phyloP scores from a whole-genome alignment of 345 rosid species.

The Turritis glabra region DNA sequence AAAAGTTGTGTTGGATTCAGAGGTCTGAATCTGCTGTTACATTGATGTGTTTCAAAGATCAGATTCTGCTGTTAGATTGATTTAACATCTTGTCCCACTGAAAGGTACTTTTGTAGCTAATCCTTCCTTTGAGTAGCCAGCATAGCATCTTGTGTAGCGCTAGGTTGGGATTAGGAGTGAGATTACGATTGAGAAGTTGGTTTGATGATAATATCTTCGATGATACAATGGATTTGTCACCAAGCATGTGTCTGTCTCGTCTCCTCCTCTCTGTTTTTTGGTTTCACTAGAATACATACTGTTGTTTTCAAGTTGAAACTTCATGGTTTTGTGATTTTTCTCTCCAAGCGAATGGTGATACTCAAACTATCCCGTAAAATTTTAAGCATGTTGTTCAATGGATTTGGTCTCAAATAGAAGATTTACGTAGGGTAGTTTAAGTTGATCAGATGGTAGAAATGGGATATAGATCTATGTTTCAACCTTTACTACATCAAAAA shows the following conservation, averaged over 20 bases:
- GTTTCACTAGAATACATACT: background rate
- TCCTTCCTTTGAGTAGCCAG: background rate
- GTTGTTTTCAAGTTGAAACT: background rate
- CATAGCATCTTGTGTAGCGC: background rate
- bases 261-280: conserved; percentile 13
- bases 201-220: background rate
- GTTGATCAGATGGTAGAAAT: conserved; percentile 1
- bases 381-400: background rate
- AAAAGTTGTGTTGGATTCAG: background rate
- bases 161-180: background rate
- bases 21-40: background rate
- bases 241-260: background rate
- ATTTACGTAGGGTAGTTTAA: background rate
- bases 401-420: background rate
- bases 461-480: background rate
- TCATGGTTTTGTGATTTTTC: conserved; percentile 15
- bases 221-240: background rate
- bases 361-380: background rate
- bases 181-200: background rate
- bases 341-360: conserved; percentile 14
- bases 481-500: background rate
- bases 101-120: conserved; percentile 10
- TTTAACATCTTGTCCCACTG: background rate
- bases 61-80: background rate
- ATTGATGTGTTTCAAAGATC: background rate